phyloP scores from a whole-genome alignment of 1,284 basidiomycete genomes.

The Rugiboletus extremiorientalis region DNA sequence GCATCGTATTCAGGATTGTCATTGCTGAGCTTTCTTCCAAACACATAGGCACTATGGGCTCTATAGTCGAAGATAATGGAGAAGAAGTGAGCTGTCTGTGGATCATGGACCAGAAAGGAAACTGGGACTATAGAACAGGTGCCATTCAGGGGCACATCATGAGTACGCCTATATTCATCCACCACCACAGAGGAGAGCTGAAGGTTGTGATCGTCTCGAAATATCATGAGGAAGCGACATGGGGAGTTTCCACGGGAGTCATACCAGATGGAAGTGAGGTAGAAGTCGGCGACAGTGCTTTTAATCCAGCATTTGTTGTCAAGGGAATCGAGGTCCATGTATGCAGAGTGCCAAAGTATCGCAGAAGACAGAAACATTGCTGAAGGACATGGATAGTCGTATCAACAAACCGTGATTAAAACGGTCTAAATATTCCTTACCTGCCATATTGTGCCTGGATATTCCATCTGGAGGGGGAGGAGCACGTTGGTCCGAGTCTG shows the following conservation, averaged over 20 bases:
- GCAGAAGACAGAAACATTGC: not conserved
- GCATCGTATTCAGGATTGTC: not conserved
- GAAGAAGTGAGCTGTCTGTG: slow-evolving; percentile 4
- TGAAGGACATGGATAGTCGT: not conserved
- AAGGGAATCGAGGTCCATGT: not conserved
- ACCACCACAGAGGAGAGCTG: not conserved
- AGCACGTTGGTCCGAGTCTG: not conserved
- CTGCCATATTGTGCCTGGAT: not conserved
- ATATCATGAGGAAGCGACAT: not conserved
- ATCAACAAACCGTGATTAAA: not conserved
- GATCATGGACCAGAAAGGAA: not conserved
- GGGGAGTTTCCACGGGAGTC: not conserved
- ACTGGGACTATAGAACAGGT: not conserved
- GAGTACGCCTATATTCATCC: not conserved
- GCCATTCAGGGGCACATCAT: not conserved
- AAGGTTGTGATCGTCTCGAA: not conserved
- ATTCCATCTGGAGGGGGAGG: not conserved
- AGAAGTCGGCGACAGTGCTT: not conserved
- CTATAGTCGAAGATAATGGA: slow-evolving; percentile 6
- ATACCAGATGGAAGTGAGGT: slow-evolving; percentile 5
- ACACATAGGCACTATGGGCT: not conserved
- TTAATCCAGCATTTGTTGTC: not conserved
- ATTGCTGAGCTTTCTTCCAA: not conserved
- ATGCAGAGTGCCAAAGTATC: not conserved
- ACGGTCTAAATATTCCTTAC: not conserved